phyloP scores from a whole-genome alignment of 345 rosid genomes.

The Turnera subulata region DNA sequence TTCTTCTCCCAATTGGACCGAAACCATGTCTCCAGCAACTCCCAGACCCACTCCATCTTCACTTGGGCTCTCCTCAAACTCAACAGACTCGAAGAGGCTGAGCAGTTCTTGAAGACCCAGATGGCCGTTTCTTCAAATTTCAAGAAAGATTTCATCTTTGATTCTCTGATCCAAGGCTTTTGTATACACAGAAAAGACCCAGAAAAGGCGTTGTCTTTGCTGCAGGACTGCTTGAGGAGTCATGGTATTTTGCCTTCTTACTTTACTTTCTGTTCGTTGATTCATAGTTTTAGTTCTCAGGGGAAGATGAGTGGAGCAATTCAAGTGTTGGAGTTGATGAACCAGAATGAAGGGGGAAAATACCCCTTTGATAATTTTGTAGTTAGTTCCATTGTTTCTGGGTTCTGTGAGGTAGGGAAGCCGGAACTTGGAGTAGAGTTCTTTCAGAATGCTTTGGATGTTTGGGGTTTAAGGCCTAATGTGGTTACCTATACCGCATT shows the following conservation, averaged over 20 bases:
- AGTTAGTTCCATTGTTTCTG: slow-evolving; percentile 60
- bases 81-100: slow-evolving; percentile 55
- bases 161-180: slow-evolving; percentile 53
- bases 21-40: slow-evolving; percentile 29
- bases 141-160: slow-evolving; percentile 34
- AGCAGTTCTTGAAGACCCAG: slow-evolving; percentile 41
- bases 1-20: slow-evolving; percentile 33
- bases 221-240: slow-evolving; percentile 43
- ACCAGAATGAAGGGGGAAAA: slow-evolving; percentile 30
- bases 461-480: slow-evolving; percentile 57
- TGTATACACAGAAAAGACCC: slow-evolving; percentile 41
- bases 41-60: slow-evolving; percentile 41
- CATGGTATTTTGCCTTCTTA: slow-evolving; percentile 58
- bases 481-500: slow-evolving; percentile 58
- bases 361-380: slow-evolving; percentile 70
- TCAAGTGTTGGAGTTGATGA: slow-evolving; percentile 65
- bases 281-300: slow-evolving; percentile 42
- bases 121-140: slow-evolving; percentile 30
- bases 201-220: slow-evolving; percentile 37
- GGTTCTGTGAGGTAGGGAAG: slow-evolving; percentile 61
- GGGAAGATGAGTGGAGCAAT: slow-evolving; percentile 54
- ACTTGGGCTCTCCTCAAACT: slow-evolving; percentile 49
- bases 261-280: slow-evolving; percentile 46
- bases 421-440: slow-evolving; percentile 62
- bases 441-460: slow-evolving; percentile 40